Evolutionary conservation across 2,329 filamentous ascomycete genomes (phyloP), one percentile per base, ranked within the genome.

Genomic region (Penicillium sclerotiorum): DNA sequence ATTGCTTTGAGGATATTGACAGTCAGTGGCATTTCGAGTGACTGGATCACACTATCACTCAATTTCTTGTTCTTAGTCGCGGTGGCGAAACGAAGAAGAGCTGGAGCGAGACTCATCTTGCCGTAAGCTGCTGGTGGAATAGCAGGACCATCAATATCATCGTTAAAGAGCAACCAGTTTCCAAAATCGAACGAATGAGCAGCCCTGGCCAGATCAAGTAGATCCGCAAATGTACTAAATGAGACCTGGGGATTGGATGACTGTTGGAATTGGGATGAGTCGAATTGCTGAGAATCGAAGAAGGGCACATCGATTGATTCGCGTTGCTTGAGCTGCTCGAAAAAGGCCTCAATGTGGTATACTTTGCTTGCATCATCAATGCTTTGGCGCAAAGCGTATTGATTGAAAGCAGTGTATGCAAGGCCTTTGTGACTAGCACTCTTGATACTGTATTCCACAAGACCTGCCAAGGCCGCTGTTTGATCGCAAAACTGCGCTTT

Each of bases 81-180:
- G 9, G 75, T 69, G 6, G 80, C 81, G 57, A 81, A 84, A 15
- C 78, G 75, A 27, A 83, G 70, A 22, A 85, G 67, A 1, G 80
- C 75, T 11, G 81, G 76, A 2, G 77, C 73, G 20, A 85, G 67
- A 40, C 68, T 67, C 23, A 73, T 73, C 52, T 81, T 67, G 2
- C 60, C 60, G 56, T 82, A 83, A 21, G 74, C 55, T 17, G 62
- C 59, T 11, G 62, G 57, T 18, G 73, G 66, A 20, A 85, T 80
- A 2, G 79, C 52, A n/a, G 80, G 79, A 0, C 79, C 80, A 56
- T 83, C 80, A 12, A 80, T 55, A 54, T 81, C 80, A 8, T 73
- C 59, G 1, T 75, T 77, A 47, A 77, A 74, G 1, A 85, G 65
- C 11, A 85, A 65, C 76, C 77, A 82, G 25, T 75, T 70, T 4